phyloP scores from a whole-genome alignment of 305 asterid species.

The Fraxinus velutina region DNA sequence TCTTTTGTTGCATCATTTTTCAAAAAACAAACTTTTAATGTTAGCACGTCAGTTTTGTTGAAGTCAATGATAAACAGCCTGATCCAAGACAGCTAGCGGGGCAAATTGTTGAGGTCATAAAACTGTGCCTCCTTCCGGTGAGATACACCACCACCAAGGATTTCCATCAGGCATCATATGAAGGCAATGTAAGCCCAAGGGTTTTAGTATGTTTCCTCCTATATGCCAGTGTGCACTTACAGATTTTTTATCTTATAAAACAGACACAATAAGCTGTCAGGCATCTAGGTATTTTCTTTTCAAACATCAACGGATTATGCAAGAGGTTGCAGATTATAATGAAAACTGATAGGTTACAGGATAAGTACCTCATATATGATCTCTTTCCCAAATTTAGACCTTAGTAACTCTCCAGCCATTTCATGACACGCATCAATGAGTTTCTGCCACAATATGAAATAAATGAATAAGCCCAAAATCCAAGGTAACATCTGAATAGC shows the following conservation, averaged over 20 bases:
- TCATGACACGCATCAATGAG: conserved; percentile 69
- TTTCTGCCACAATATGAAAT: conserved; percentile 50
- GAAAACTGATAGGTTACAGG: not conserved
- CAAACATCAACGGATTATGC: not conserved
- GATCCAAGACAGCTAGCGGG: not conserved
- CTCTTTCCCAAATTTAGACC: conserved; percentile 77
- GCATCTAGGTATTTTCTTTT: not conserved
- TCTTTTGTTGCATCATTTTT: not conserved
- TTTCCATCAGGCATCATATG: not conserved
- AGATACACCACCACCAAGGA: not conserved
- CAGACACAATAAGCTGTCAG: not conserved
- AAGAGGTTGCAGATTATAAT: not conserved
- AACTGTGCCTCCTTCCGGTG: not conserved
- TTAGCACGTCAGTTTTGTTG: not conserved
- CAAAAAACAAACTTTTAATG: not conserved
- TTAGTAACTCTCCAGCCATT: conserved; percentile 52
- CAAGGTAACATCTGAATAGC: conserved; percentile 1
- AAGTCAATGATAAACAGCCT: not conserved
- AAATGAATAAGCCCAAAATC: not conserved
- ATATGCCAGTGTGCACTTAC: not conserved
- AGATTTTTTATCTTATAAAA: not conserved
- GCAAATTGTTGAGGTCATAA: not conserved
- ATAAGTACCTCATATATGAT: conserved; percentile 70
- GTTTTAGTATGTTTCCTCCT: not conserved
- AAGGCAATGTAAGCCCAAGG: not conserved